Base-by-base conservation (phyloP, 306 rosid species). In the Trifolium subterraneum region DNA sequence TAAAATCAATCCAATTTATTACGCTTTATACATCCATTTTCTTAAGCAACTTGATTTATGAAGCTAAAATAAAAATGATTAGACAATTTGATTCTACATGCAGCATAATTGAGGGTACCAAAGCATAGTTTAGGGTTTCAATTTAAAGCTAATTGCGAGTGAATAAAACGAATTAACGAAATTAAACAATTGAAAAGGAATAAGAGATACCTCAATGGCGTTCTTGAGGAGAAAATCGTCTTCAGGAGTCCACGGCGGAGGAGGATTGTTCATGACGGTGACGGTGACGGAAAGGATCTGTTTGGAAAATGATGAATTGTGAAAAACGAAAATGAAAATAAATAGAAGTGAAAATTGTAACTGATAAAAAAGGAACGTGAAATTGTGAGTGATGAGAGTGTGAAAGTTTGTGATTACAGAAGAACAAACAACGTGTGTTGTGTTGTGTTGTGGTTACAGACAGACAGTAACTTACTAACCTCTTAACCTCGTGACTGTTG, bases 171-270 rank as follows among this genome's bases (percentile, higher is more conserved):
- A 36, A 36, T 36, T 0, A 1, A 39, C 3, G 23, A 64, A 19
- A 42, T 42, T 0, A n/a, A 42, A 41, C 41, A 6, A 65, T 9
- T 6, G 51, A 36, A 10, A 29, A 25, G 15, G 41, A 48, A 18
- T 29, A 29, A 20, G 4, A 68, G 22, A 15, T 82, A 92, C 98
- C 98, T 92, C 98, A 52, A 92, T 36, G 16, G 98, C 84, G 82
- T 84, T 87, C 78, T 90, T 92, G 65, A 92, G 78, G 59, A 86
- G 85, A 39, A 92, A 85, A 79, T 92, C 98, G 39, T 92, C 98
- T 41, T 92, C 91, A 0, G 94, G 85, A 67, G 42, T 63, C 98
- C 96, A 92, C 1, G 85, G 82, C 61, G 86, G 76, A 11, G 39
- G 73, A 9, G 83, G 39, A n/a, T n/a, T n/a, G 66, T 55, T 79